Evolutionary conservation across 345 rosid species (phyloP), one percentile per base, ranked within the genome.

Genomic region (Eucalyptus viminalis): DNA sequence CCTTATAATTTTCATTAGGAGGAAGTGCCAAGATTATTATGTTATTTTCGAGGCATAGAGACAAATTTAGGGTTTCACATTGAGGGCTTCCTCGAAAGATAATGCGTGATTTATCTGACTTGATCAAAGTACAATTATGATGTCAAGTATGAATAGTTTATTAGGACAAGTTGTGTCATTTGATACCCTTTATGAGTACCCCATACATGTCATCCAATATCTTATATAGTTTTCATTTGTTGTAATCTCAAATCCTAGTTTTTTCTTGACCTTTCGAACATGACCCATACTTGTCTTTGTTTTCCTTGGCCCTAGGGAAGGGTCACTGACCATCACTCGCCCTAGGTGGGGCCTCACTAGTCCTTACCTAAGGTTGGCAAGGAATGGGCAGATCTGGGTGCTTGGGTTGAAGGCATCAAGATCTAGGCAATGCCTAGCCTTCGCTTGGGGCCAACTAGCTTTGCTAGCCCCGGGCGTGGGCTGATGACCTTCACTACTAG

Each of bases 261-360:
- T 56, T 24, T 24, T 24, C 3, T 56, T 56, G 2, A 25, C 62
- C 62, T 25, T 56, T 56, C 6, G 2, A 25, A 56, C 62, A 25
- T 25, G 13, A 56, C 29, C 29, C 62, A 2, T 8, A 9, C 29
- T 24, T 56, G 13, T 25, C 29, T 22, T 56, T 56, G 14, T 56
- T 25, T 24, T 56, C 1, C 29, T 56, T 56, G 62, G 29, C 62
- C 13, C 13, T 5, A 24, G 1, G 58, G 2, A 53, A 21, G 58
- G 58, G 58, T 53, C 2, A 9, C 25, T 0, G 1, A 53, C 11
- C 1, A 53, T 53, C 25, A 0, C 25, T 53, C 3, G 8, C 9
- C 56, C 22, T 5, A 6, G 6, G 2, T 49, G 50, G 16, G 50
- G 53, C 53, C 53, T 50, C 53, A 14, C 53, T 15, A 50, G 19